Evolutionary conservation across 768 basidiomycete species (phyloP).

Genomic region (Hydnomerulius pinastri): DNA sequence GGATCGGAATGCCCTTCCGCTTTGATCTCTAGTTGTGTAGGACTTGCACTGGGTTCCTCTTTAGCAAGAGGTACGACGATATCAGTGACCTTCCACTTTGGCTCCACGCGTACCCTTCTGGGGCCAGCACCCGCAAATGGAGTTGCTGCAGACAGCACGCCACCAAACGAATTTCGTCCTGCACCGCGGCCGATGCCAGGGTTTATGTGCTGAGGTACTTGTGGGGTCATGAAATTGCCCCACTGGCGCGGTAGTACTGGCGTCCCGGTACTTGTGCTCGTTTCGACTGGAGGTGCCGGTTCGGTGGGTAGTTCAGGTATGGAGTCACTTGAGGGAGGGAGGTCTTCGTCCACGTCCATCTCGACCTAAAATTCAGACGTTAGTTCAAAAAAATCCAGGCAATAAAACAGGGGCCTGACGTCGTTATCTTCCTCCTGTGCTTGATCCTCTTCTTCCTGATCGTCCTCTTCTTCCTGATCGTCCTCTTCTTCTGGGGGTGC

Average conservation of each 20-base stretch:
- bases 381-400: neutral
- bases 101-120: slow-evolving; percentile 47
- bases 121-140: slow-evolving; percentile 36
- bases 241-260: slow-evolving; percentile 19
- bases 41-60: slow-evolving; percentile 7
- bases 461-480: slow-evolving; percentile 25
- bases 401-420: neutral
- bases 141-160: slow-evolving; percentile 6
- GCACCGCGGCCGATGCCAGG: slow-evolving; percentile 11
- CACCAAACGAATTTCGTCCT: slow-evolving; percentile 45
- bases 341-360: slow-evolving; percentile 1
- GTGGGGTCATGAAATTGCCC: slow-evolving; percentile 61
- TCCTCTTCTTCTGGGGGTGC: slow-evolving; percentile 19
- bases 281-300: neutral
- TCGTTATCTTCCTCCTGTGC: slow-evolving; percentile 20
- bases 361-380: neutral
- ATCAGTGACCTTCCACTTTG: slow-evolving; percentile 59
- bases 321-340: slow-evolving; percentile 3
- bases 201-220: slow-evolving; percentile 27
- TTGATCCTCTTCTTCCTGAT: slow-evolving; percentile 29
- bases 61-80: slow-evolving; percentile 44
- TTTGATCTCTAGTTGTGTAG: slow-evolving; percentile 2
- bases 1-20: slow-evolving; percentile 7
- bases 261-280: neutral
- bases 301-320: neutral